Base-by-base conservation (phyloP, 177 flowering plant species). In the Telopea speciosissima region DNA sequence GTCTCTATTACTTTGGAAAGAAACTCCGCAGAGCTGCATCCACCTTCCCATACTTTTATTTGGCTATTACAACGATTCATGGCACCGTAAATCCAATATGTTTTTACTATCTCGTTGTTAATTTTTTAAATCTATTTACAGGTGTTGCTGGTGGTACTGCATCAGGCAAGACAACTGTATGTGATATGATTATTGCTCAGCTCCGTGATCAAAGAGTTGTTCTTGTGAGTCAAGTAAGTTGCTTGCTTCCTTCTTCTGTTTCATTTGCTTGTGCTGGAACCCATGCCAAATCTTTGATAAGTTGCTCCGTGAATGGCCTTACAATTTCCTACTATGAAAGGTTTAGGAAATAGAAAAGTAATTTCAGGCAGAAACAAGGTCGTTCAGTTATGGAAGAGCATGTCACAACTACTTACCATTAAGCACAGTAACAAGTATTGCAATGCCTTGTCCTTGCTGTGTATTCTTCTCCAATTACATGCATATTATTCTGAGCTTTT, bases 141-240 rank as follows among this genome's bases (percentile, higher is more conserved):
- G 87, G 87, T 56, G 85, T 84, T 62, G 69, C 82, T 26, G 85
- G 87, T 74, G 87, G 87, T 59, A 80, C 84, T 45, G 85, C 87
- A 68, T 80, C 85, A 24, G 87, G 87, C 4, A 84, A 82, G 76
- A 84, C 84, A 33, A 80, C 84, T 16, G 85, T 81, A 65, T 79
- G 85, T 66, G 82, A 83, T 67, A 74, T 78, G 84, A 85, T 83
- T 68, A 78, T 83, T 67, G 67, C 79, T 40, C 84, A 83, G 73
- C 81, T 85, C 40, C 83, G 67, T 54, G 85, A 84, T 79, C 83
- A 84, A 62, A 74, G 87, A 5, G 85, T 82, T 74, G 82, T 82
- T 59, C 85, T 84, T 61, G 81, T 84, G 66, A 84, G 77, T 77
- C 87, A 84, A 82, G 87, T 82, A 66, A 66, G 33, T 44, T 31